Evolutionary conservation across 306 rosid species (phyloP), one percentile per base, ranked within the genome.

Genomic region (Macrotyloma uniflorum): DNA sequence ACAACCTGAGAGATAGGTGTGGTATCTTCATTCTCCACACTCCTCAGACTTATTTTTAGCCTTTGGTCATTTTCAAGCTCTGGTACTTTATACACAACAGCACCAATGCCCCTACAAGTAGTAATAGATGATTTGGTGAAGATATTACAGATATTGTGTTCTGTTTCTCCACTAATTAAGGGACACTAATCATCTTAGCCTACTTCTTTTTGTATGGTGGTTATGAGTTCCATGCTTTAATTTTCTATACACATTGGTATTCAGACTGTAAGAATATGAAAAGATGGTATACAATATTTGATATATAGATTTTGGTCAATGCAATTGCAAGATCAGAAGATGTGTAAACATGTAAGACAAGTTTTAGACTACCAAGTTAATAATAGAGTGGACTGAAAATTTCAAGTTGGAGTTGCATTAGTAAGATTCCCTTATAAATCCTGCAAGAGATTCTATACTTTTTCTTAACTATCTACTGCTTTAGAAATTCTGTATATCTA

Each of bases 11-110:
- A 87, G 79, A 92, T 86, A 49, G 74, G 79, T 0, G 90, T 87
- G 23, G 98, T 92, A 86, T 95, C 93, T 85, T 92, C 97, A 28
- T 67, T 68, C 10, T 85, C 83, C 76, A 88, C 49, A 74, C 98
- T 92, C 78, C 98, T 83, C 28, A 95, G 87, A 83, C 98, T 95
- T 83, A 92, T 80, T 80, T 95, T 92, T 45, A 91, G 87, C 82
- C 80, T 63, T 22, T 85, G 79, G 28, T 88, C 89, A 74, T 91
- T 85, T 79, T 80, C 86, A 49, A 91, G 90, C 63, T 86, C 98
- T 12, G 88, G 88, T 49, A 91, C 90, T 62, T 86, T 83, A 80
- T 89, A 95, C 47, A 88, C 93, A 55, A 91, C 82, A 61, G 98
- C 98, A 66, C 98, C 98, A 70, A 95, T 86, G 42, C 89, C 93